Percentiles rank a stretch among this genome's conserved stretches.
Conservation (phyloP, 371 early-diverging fungal genomes). For the Apophysomyces trapeziformis region DNA sequence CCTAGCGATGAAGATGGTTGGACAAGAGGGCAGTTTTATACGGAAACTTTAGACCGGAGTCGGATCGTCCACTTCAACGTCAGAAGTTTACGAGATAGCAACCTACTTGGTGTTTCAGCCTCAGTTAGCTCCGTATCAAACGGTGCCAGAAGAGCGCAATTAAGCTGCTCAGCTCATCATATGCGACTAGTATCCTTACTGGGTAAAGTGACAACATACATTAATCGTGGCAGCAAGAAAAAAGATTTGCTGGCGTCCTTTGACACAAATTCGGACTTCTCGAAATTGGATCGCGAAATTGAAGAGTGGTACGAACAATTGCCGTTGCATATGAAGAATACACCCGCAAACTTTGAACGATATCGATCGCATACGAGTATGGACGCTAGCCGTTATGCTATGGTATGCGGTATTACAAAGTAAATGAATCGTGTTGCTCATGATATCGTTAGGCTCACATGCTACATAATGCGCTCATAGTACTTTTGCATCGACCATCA, state of each 20-base stretch:
- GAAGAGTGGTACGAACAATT: slow-evolving; percentile 50
- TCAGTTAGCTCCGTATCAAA: slow-evolving; percentile 18
- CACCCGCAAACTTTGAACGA: slow-evolving; percentile 39
- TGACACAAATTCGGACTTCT: slow-evolving; percentile 50
- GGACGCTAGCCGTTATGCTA: slow-evolving; percentile 27
- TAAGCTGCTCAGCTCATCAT: slow-evolving; percentile 30
- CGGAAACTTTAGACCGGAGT: slow-evolving; percentile 36
- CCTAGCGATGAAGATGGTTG: slow-evolving; percentile 59
- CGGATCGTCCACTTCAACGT: slow-evolving; percentile 35
- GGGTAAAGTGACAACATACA: slow-evolving; percentile 52
- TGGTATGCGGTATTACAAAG: slow-evolving; percentile 18
- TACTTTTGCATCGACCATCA: slow-evolving; percentile 57
- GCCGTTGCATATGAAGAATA: slow-evolving; percentile 47
- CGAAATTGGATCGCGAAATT: slow-evolving; percentile 45
- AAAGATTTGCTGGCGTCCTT: slow-evolving; percentile 37
- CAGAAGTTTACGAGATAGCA: slow-evolving; percentile 29
- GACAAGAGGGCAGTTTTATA: slow-evolving; percentile 45
- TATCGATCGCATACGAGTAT: slow-evolving; percentile 4
- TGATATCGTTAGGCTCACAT: slow-evolving; percentile 35
- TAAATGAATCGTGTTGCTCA: no score
- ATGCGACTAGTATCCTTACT: slow-evolving; percentile 33
- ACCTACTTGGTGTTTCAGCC: slow-evolving; percentile 28
- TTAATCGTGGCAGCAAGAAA: slow-evolving; percentile 49
- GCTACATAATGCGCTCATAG: slow-evolving; percentile 52
- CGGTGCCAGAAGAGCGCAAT: slow-evolving; percentile 6